Conservation (phyloP, 805 yeast genomes). For the Lipomyces mesembrius region DNA sequence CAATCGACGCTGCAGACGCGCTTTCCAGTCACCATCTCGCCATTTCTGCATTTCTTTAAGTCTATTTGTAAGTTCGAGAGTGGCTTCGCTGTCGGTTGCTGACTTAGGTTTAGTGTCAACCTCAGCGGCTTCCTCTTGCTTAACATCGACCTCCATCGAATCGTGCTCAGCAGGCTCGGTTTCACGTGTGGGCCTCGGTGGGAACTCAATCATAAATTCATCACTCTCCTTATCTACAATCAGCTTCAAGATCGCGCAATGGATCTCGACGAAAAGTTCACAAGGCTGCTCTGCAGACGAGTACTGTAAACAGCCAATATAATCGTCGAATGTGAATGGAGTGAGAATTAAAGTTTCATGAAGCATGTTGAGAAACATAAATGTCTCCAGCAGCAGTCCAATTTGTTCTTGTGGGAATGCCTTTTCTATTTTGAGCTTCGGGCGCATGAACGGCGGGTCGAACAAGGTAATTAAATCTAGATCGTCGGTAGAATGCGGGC, state of each 20-base stretch:
- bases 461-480: slow-evolving; percentile 36
- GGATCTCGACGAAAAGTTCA: slow-evolving; percentile 37
- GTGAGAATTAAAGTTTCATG: slow-evolving; percentile 67
- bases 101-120: not conserved
- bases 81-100: not conserved
- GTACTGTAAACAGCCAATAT: slow-evolving; percentile 54
- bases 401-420: slow-evolving; percentile 30
- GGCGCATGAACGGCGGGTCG: slow-evolving; percentile 32
- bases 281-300: slow-evolving; percentile 28
- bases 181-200: slow-evolving; percentile 6
- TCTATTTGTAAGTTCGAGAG: slow-evolving; percentile 10
- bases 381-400: slow-evolving; percentile 56
- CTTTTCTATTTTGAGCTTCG: slow-evolving; percentile 34
- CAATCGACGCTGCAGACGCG: slow-evolving; percentile 69
- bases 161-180: not conserved
- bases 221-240: slow-evolving; percentile 25
- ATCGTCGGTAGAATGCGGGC: slow-evolving; percentile 38
- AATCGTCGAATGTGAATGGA: slow-evolving; percentile 80
- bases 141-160: not conserved
- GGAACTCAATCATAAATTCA: slow-evolving; percentile 26
- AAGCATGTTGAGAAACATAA: slow-evolving; percentile 77
- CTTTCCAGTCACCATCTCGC: slow-evolving; percentile 70
- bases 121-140: not conserved
- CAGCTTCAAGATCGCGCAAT: slow-evolving; percentile 35
- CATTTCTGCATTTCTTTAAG: slow-evolving; percentile 39